These are phyloP conservation scores for Trichoderma parareesei DNA, from an alignment of 495 filamentous ascomycete species.

Conservation along the genomic window DNA sequence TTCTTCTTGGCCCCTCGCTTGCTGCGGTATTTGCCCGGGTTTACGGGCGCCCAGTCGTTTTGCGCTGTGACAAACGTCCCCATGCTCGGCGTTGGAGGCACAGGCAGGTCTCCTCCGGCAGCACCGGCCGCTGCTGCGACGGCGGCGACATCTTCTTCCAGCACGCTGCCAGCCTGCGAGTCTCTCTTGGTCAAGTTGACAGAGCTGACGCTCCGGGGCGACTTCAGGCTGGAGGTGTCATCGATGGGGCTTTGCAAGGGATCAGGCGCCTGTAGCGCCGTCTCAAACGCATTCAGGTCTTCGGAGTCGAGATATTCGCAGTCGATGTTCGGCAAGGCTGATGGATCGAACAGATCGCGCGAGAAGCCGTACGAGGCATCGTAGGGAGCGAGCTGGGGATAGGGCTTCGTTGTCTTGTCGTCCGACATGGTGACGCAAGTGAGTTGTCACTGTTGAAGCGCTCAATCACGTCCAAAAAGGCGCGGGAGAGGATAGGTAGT, in stretches of 20 bases:
- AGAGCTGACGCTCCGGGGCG: slow-evolving; percentile 17
- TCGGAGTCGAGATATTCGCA: slow-evolving; percentile 54
- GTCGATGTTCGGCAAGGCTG: slow-evolving; percentile 53
- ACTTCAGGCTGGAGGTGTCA: slow-evolving; percentile 20
- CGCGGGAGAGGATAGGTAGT: background rate
- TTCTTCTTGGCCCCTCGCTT: slow-evolving; percentile 20
- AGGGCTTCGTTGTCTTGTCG: background rate
- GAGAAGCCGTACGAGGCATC: slow-evolving; percentile 34
- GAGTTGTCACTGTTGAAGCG: background rate
- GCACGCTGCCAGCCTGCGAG: slow-evolving; percentile 7
- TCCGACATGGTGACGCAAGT: background rate
- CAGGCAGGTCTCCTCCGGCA: slow-evolving; percentile 15
- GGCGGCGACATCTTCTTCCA: slow-evolving; percentile 20
- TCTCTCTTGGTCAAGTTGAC: slow-evolving; percentile 17
- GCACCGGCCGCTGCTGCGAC: slow-evolving; percentile 17
- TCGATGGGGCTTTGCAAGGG: slow-evolving; percentile 33
- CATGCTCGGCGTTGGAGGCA: background rate
- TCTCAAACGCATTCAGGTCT: slow-evolving; percentile 49
- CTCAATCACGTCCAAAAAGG: background rate
- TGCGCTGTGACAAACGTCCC: slow-evolving; percentile 56
- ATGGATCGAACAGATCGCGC: slow-evolving; percentile 38
- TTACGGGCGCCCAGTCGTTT: slow-evolving; percentile 80
- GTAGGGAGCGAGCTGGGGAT: slow-evolving; percentile 1
- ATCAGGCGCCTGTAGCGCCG: slow-evolving; percentile 49
- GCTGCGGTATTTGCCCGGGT: slow-evolving; percentile 51